Conservation (phyloP, 352 stramenopile genomes). For the Phytopythium cucurbitacearum region DNA sequence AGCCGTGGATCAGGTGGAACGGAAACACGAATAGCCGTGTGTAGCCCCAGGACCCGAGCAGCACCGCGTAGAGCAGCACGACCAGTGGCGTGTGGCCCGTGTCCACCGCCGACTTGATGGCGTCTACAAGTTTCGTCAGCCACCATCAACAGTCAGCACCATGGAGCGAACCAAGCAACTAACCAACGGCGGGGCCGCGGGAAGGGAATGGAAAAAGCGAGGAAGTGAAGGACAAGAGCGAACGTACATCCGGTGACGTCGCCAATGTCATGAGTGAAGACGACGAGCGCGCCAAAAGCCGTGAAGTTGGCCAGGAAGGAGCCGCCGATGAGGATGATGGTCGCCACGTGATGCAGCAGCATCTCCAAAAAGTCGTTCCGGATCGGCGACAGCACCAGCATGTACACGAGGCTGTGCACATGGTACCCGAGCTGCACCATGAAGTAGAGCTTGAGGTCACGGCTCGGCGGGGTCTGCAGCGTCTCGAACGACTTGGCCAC, state of each 20-base stretch:
- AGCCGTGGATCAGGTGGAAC: conserved; percentile 26
- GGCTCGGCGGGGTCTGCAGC: conserved; percentile 26
- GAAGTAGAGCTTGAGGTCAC: conserved; percentile 39
- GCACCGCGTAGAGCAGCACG: conserved; percentile 24
- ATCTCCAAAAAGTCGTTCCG: conserved; percentile 62
- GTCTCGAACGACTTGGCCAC: conserved; percentile 24
- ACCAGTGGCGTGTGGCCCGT: conserved; percentile 23
- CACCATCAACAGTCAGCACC: not conserved
- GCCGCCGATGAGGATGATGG: conserved; percentile 46
- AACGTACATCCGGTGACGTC: conserved; percentile 49
- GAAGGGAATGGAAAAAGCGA: not conserved
- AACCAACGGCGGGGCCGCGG: no score
- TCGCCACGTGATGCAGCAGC: conserved; percentile 49
- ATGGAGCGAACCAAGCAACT: not conserved
- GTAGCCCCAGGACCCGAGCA: conserved; percentile 37
- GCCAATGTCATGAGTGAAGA: conserved; percentile 49
- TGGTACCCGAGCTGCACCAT: conserved; percentile 58
- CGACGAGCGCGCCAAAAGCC: conserved; percentile 34
- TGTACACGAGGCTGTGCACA: conserved; percentile 45
- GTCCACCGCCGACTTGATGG: conserved; percentile 68
- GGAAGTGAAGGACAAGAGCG: not conserved
- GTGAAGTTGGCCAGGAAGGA: conserved; percentile 47
- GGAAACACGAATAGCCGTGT: conserved; percentile 43
- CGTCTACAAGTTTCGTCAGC: conserved; percentile 24
- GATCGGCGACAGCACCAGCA: conserved; percentile 50